Evolutionary conservation across 192 early-diverging fungal genomes (phyloP).

Genomic region (Gonapodya sp.): DNA sequence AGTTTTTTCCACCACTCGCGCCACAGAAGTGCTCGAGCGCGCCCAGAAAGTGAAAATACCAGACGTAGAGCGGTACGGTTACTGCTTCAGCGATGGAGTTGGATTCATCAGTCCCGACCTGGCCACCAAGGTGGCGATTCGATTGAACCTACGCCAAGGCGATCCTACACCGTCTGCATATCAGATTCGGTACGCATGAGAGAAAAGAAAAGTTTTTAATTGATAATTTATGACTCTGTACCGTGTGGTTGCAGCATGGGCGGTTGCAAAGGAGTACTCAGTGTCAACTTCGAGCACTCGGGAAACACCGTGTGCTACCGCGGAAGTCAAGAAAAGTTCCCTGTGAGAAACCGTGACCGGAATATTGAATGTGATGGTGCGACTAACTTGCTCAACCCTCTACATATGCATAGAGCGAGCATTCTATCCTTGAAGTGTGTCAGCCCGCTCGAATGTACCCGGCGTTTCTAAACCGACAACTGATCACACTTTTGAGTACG

Average conservation of each 20-base stretch:
- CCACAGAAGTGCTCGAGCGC: conserved; percentile 27
- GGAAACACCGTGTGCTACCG: neutral
- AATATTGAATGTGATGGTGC: no score
- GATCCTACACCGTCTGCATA: conserved; percentile 46
- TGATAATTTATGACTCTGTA: no score
- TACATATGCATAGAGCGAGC: neutral
- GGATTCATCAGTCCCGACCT: conserved; percentile 48
- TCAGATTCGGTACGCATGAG: conserved; percentile 47
- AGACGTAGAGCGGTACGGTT: conserved; percentile 46
- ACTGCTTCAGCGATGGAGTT: conserved; percentile 64
- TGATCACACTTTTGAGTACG: conserved; percentile 41
- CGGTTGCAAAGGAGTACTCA: conserved; percentile 54
- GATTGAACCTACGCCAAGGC: conserved; percentile 21
- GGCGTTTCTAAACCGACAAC: conserved; percentile 53
- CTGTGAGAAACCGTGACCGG: no score
- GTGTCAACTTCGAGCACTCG: conserved; percentile 2
- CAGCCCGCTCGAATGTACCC: conserved; percentile 37
- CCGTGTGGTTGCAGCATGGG: no score
- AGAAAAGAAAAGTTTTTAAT: neutral
- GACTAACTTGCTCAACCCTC: no score
- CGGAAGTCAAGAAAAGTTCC: neutral
- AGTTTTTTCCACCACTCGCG: conserved; percentile 59
- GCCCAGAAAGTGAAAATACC: conserved; percentile 32
- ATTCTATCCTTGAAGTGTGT: conserved; percentile 41
- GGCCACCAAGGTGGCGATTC: conserved; percentile 27